A percentile compares a stretch with the other conserved stretches of the same genome.
Evolutionary conservation across 768 basidiomycete genomes (phyloP).

Genomic region (Psilocybe cyanescens): DNA sequence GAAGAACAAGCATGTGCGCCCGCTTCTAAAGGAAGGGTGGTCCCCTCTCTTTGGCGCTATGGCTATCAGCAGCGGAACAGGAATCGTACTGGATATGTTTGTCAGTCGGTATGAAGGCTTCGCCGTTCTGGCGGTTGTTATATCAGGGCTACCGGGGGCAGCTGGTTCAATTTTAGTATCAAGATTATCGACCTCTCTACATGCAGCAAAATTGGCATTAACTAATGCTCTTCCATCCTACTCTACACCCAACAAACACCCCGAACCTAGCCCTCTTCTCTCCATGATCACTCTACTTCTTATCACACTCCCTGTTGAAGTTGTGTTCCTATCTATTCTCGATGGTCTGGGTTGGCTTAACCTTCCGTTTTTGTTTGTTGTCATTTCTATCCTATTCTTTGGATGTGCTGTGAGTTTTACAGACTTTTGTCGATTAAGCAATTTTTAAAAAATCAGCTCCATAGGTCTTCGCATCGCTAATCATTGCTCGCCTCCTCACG

Average conservation of each 20-base stretch:
- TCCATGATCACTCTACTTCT: conserved; percentile 71
- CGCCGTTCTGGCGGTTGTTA: conserved; percentile 84
- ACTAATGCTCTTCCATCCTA: conserved; percentile 23
- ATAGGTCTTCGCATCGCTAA: conserved; percentile 74
- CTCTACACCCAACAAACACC: conserved; percentile 19
- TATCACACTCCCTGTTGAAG: conserved; percentile 81
- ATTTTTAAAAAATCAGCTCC: conserved; percentile 5
- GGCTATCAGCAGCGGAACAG: conserved; percentile 85
- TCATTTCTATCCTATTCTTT: conserved; percentile 71
- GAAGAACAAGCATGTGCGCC: conserved; percentile 69
- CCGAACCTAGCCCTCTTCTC: conserved; percentile 49
- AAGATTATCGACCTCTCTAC: conserved; percentile 86
- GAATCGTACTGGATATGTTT: conserved; percentile 89
- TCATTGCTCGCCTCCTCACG: conserved; percentile 69
- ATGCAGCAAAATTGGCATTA: conserved; percentile 56
- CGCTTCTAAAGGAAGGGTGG: conserved; percentile 87
- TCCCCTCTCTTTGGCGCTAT: conserved; percentile 88
- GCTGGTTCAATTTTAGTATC: conserved; percentile 93
- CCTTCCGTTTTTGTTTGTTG: conserved; percentile 69
- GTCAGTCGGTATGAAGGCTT: conserved; percentile 89
- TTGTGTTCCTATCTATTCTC: conserved; percentile 73
- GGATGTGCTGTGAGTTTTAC: conserved; percentile 66
- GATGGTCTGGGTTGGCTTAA: conserved; percentile 77
- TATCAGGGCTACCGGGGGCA: conserved; percentile 84
- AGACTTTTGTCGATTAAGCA: background rate